Evolutionary conservation across 805 yeast genomes (phyloP), one percentile per base, ranked within the genome.

Genomic region (Cyberlindnera mycetangii): DNA sequence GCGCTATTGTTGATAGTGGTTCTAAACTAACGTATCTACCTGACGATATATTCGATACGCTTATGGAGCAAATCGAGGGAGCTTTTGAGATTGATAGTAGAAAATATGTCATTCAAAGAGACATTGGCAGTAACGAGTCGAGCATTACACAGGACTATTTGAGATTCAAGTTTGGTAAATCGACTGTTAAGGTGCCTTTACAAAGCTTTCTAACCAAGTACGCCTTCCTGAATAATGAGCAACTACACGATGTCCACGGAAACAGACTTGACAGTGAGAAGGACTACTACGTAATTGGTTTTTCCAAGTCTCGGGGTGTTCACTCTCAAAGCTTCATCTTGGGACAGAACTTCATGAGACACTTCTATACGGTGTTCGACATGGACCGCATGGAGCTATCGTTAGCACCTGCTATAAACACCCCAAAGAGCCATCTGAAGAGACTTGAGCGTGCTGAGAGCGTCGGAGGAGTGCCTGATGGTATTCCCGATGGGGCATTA

Each of bases 361-460:
- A 51, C 10, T 11, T 46, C 3, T 58, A 58, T 22, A 47, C 53
- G 8, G 59, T 57, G 10, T 59, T 53, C 37, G 62, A 59, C 40
- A 34, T 56, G 8, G 61, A 56, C 38, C 32, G 35, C 14, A 48
- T 53, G 54, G 54, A 54, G 21, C 35, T 58, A 5, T 50, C 55
- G 3, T 25, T 58, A 19, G 62, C 62, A 7, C 58, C 59, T 4
- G 50, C 56, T 4, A 33, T 46, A 3, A 48, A 46, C 31, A 49
- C 53, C 4, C 16, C 16, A 3, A 39, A 38, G 39, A 37, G 41
- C 8, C 38, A 37, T 14, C 15, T 45, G 15, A 30, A 25, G 31
- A 38, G 19, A 31, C 27, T 55, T 4, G 21, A 16, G 16, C 17
- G 12, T 6, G 19, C 44, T 8, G 11, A 44, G 41, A 30, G 37